Conservation (phyloP, 306 rosid genomes). For the Acmispon strigosus region DNA sequence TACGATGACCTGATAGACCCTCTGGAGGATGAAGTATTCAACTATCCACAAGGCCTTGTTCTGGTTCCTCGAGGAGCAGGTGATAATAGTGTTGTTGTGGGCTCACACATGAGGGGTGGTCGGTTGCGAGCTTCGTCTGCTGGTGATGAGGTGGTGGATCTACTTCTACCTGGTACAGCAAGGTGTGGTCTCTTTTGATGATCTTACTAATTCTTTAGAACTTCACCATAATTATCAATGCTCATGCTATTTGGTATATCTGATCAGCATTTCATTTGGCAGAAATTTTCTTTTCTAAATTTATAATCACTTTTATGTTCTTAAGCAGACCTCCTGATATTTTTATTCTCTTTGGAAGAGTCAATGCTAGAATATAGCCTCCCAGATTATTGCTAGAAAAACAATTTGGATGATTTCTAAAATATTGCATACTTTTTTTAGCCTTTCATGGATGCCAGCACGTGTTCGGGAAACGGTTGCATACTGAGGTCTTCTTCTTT, state of each 20-base stretch:
- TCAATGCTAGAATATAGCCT: background rate
- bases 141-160: constrained; percentile 86
- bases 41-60: constrained; percentile 84
- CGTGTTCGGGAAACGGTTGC: too few relatives aligned
- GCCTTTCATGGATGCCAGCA: too few relatives aligned
- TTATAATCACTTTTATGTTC: background rate
- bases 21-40: constrained; percentile 61
- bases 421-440: background rate
- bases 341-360: background rate
- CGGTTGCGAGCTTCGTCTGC: constrained; percentile 85
- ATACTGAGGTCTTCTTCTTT: background rate
- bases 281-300: background rate
- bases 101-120: constrained; percentile 82
- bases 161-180: constrained; percentile 90
- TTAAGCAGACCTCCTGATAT: background rate
- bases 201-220: background rate
- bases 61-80: constrained; percentile 71
- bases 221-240: background rate
- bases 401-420: background rate
- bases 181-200: constrained; percentile 39
- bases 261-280: background rate
- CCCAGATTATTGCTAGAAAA: background rate
- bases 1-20: constrained; percentile 46
- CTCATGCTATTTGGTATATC: background rate
- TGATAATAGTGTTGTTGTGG: constrained; percentile 64